Percentiles rank a stretch among this genome's conserved stretches.
Evolutionary conservation across 768 basidiomycete species (phyloP).

Genomic region (Amanita pallidorosea): DNA sequence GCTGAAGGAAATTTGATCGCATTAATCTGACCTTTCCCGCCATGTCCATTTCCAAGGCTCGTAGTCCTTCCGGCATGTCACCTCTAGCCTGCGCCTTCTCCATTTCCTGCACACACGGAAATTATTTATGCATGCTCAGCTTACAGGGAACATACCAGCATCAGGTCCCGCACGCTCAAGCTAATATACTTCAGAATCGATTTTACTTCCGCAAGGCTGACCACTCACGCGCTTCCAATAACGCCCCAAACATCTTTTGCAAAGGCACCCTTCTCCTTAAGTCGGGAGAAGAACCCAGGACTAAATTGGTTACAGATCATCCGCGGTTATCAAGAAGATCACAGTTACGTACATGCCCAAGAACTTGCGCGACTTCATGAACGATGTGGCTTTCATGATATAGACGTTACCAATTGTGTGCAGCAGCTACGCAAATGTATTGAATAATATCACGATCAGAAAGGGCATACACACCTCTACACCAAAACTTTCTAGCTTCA

Average conservation of each 20-base stretch:
- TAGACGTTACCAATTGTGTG: slow-evolving; percentile 91
- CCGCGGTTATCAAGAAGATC: slow-evolving; percentile 1
- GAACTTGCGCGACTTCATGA: slow-evolving; percentile 85
- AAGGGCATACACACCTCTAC: slow-evolving; percentile 56
- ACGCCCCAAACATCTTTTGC: slow-evolving; percentile 98
- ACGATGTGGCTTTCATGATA: slow-evolving; percentile 86
- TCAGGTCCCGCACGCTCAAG: slow-evolving; percentile 66
- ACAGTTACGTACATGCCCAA: slow-evolving; percentile 63
- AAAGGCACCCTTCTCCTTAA: slow-evolving; percentile 90
- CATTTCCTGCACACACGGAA: slow-evolving; percentile 54
- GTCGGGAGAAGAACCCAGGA: slow-evolving; percentile 83
- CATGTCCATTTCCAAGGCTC: slow-evolving; percentile 83
- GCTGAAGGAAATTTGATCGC: not conserved
- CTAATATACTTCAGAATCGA: slow-evolving; percentile 18
- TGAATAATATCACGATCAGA: not conserved
- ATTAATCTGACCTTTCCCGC: slow-evolving; percentile 62
- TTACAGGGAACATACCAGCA: slow-evolving; percentile 35
- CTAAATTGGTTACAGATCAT: slow-evolving; percentile 20
- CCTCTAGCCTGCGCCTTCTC: slow-evolving; percentile 82
- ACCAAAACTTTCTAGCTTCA: slow-evolving; percentile 96
- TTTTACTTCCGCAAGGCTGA: not conserved
- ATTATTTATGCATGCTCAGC: not conserved
- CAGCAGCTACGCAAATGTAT: slow-evolving; percentile 40
- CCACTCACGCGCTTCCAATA: slow-evolving; percentile 83
- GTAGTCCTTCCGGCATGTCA: slow-evolving; percentile 74